These are phyloP conservation scores for Papiliotrema flavescens DNA, from an alignment of 1,284 basidiomycete genomes.

Conservation along the genomic window DNA sequence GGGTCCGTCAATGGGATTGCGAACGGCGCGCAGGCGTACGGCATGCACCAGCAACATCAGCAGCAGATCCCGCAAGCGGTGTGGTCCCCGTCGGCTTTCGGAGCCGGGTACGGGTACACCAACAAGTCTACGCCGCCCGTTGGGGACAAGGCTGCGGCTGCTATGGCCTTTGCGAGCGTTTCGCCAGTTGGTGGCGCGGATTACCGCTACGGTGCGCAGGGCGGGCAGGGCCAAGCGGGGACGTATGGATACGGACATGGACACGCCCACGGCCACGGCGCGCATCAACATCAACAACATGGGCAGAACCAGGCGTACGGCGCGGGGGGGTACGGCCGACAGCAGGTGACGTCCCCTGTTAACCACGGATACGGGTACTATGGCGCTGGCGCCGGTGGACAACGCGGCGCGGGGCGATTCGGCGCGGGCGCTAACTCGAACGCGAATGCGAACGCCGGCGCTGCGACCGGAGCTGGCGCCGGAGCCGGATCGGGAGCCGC, in stretches of 20 bases:
- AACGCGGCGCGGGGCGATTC: too few relatives aligned
- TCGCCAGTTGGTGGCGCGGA: not conserved
- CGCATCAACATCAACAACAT: not conserved
- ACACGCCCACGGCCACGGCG: not conserved
- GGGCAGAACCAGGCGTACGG: not conserved
- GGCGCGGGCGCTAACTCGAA: too few relatives aligned
- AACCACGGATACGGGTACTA: slow-evolving; percentile 1
- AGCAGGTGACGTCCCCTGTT: not conserved
- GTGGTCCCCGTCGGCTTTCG: slow-evolving; percentile 37
- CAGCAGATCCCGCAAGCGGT: slow-evolving; percentile 26
- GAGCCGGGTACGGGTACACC: slow-evolving; percentile 29
- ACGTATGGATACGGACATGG: not conserved
- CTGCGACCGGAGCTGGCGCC: not conserved
- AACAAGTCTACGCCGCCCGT: slow-evolving; percentile 1
- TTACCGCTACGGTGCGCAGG: not conserved
- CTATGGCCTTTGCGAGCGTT: slow-evolving; percentile 13
- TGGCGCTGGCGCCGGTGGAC: too few relatives aligned
- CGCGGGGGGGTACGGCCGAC: not conserved
- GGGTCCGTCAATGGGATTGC: not conserved
- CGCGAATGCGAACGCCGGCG: too few relatives aligned
- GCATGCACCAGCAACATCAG: not conserved
- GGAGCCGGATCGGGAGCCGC: not conserved
- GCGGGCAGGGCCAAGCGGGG: not conserved
- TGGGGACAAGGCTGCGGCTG: slow-evolving; percentile 9
- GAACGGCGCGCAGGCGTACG: not conserved